A percentile compares a stretch with the other conserved stretches of the same genome.
Evolutionary conservation across 129 eudicot genomes (phyloP).

Genomic region (Kitagawia praeruptora): DNA sequence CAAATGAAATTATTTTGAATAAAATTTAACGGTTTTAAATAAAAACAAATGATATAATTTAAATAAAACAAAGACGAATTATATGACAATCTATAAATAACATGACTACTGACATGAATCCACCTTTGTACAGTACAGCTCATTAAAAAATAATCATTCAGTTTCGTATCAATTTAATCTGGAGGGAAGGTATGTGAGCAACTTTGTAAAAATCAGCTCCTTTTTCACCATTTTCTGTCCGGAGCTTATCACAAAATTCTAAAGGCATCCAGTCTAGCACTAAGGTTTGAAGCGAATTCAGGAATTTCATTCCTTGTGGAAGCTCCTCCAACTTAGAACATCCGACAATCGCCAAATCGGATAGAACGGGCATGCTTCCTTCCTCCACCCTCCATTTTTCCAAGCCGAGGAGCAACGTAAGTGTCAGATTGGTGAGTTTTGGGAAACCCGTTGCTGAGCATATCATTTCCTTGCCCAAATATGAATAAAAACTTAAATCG

Average conservation of each 20-base stretch:
- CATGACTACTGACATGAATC: no score
- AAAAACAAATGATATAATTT: no score
- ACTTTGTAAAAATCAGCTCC: no score
- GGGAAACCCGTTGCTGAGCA: neutral
- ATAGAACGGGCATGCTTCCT: neutral
- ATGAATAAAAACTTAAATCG: no score
- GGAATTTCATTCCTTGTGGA: neutral
- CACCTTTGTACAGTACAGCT: no score
- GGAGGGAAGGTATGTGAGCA: no score
- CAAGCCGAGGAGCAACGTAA: neutral
- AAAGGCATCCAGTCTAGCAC: neutral
- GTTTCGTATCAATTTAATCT: no score
- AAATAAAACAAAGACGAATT: no score
- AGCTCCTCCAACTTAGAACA: neutral
- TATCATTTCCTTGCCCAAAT: neutral
- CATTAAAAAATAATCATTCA: no score
- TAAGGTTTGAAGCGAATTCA: neutral
- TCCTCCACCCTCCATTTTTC: neutral
- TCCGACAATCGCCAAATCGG: fast-evolving
- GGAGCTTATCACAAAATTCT: neutral
- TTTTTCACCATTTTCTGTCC: neutral
- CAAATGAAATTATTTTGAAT: no score
- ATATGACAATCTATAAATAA: no score
- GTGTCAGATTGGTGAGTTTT: neutral
- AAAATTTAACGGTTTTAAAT: no score